Conservation (phyloP, 1,284 basidiomycete genomes). For the Anthracocystis panici-leucophaei region DNA sequence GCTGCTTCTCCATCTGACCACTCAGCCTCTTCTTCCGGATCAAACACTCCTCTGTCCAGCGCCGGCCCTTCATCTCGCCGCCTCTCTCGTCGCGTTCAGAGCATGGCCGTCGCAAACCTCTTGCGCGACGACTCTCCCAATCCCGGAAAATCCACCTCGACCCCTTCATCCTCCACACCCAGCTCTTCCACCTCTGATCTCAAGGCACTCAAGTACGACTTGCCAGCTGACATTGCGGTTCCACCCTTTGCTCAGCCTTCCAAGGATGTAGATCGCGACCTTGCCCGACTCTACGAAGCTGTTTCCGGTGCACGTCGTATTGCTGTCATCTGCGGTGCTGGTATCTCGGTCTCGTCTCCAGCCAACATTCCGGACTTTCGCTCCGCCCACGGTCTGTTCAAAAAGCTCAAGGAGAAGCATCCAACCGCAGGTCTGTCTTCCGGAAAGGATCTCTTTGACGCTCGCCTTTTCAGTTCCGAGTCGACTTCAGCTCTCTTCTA, state of each 20-base stretch:
- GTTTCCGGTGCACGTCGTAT: constrained; percentile 83
- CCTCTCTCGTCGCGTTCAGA: constrained; percentile 45
- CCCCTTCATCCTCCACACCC: not conserved
- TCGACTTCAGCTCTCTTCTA: constrained; percentile 87
- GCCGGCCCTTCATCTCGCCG: constrained; percentile 26
- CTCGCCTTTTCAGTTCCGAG: constrained; percentile 80
- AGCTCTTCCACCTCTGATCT: constrained; percentile 43
- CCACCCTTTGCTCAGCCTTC: constrained; percentile 51
- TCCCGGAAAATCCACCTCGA: not conserved
- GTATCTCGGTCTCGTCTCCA: constrained; percentile 81
- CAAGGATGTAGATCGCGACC: constrained; percentile 57
- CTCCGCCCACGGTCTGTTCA: constrained; percentile 84
- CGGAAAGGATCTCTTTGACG: constrained; percentile 91
- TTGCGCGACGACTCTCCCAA: constrained; percentile 24
- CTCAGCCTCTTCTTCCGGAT: constrained; percentile 24
- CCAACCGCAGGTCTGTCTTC: constrained; percentile 78
- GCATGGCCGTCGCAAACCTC: constrained; percentile 40
- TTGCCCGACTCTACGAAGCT: constrained; percentile 69
- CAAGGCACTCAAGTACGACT: constrained; percentile 53
- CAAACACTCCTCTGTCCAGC: constrained; percentile 10
- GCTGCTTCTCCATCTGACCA: constrained; percentile 6
- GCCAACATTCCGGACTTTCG: constrained; percentile 94
- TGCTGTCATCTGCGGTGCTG: constrained; percentile 88
- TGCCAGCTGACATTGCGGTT: constrained; percentile 45
- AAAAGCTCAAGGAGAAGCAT: constrained; percentile 80